Evolutionary conservation across 1,284 basidiomycete genomes (phyloP).

Genomic region (Agaricales sp.): DNA sequence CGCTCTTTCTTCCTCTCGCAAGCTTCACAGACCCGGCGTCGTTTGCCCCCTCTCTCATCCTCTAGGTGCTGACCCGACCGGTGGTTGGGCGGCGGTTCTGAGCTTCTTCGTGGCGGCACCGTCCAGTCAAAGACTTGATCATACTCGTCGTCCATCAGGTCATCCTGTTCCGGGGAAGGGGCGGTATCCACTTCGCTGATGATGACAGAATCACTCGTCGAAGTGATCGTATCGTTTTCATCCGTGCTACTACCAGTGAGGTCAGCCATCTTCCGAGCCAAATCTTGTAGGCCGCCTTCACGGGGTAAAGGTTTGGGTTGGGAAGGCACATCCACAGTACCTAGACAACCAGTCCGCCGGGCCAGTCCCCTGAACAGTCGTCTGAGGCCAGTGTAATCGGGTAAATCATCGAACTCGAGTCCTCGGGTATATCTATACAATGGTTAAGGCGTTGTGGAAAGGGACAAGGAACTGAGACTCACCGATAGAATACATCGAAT

Average conservation of each 20-base stretch:
- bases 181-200: background rate
- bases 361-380: constrained; percentile 67
- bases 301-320: background rate
- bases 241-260: background rate
- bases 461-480: background rate
- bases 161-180: background rate
- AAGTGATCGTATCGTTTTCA: background rate
- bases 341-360: constrained; percentile 26
- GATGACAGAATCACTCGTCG: background rate
- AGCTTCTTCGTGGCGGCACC: constrained; percentile 12
- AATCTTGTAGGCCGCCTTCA: background rate
- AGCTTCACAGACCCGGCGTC: background rate
- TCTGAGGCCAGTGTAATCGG: constrained; percentile 83
- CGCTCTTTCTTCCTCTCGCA: background rate
- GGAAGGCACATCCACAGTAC: background rate
- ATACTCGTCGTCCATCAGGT: constrained; percentile 30
- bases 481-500: constrained; percentile 73
- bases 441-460: background rate
- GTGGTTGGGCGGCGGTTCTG: background rate
- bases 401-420: constrained; percentile 83
- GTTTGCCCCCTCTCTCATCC: background rate
- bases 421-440: constrained; percentile 64
- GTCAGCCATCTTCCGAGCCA: constrained; percentile 1
- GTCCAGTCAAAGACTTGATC: constrained; percentile 43
- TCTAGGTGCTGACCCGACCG: background rate